Base-by-base conservation (phyloP, 805 yeast species). In the Isabelozyma rhagii region DNA sequence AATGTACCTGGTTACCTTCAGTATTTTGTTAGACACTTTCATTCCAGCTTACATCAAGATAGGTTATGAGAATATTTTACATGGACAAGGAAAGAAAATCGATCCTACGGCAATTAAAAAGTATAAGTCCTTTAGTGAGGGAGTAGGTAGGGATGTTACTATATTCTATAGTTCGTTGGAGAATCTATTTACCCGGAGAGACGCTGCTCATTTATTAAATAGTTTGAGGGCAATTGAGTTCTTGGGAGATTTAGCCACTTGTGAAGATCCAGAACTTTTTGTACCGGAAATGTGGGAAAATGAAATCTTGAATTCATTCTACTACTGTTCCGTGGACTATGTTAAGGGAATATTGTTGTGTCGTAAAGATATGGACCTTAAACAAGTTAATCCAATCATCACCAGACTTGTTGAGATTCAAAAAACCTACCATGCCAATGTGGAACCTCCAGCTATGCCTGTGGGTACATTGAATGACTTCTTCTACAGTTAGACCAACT, bases 241-340 rank as follows among this genome's bases (percentile, higher is more conserved):
- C 47, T 61, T 73, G 50, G 68, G 65, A n/a, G 68, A 66, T 49
- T 58, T 74, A 43, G 77, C 67, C 8, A 70, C 72, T 3, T 69
- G 74, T 55, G 71, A 64, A n/a, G 63, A 70, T 42, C 69, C 74
- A 8, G 46, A 56, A 51, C 61, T 56, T 21, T 56, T 57, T 14
- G 67, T 72, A 10, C 75, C 77, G 2, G 69, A 66, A 27, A 74
- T 80, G 48, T 87, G 91, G 84, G 75, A 74, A 58, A 65, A 59
- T 48, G 81, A 78, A 42, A 79, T 87, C 39, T 70, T 90, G 47
- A 72, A 73, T 10, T 79, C 78, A 40, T 90, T 85, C 71, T 84
- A 89, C 69, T 91, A 89, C 63, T 84, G 92, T 50, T 91, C 96
- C 0, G 68, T 85, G 7, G 85, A 81, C 46, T 80, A 90, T 59